Evolutionary conservation across 2,329 filamentous ascomycete genomes (phyloP).

Genomic region (Graphiopsis chlorocephala): DNA sequence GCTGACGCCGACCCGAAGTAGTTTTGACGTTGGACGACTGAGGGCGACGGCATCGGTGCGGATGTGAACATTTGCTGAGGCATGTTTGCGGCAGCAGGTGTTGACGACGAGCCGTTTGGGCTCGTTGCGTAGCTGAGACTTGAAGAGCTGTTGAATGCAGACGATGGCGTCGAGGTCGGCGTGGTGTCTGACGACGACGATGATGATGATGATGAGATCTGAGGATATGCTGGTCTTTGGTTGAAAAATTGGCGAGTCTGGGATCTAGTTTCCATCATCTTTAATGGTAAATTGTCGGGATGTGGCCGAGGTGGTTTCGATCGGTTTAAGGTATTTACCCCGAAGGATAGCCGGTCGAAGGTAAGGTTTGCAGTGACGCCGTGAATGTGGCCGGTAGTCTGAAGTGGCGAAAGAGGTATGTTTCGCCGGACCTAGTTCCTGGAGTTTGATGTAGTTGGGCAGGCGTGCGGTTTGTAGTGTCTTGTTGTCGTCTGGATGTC

Average conservation of each 20-base stretch:
- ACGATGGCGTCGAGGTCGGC: slow-evolving; percentile 30
- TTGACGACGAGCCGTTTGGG: slow-evolving; percentile 20
- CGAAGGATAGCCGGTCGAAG: slow-evolving; percentile 3
- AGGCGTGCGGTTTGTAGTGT: background rate
- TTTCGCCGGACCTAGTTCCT: background rate
- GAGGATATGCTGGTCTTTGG: slow-evolving; percentile 36
- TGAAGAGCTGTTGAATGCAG: slow-evolving; percentile 42
- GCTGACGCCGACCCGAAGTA: slow-evolving; percentile 36
- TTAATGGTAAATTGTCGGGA: background rate
- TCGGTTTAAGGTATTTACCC: background rate
- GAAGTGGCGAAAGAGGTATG: background rate
- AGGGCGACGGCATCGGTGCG: slow-evolving; percentile 35
- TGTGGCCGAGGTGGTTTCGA: background rate
- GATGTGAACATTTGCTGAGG: slow-evolving; percentile 34
- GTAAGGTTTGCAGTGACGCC: slow-evolving; percentile 12
- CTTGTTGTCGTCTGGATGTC: background rate
- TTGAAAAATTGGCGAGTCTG: slow-evolving; percentile 25
- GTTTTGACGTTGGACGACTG: slow-evolving; percentile 29
- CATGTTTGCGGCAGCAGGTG: slow-evolving; percentile 22
- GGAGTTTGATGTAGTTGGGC: background rate
- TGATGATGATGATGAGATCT: slow-evolving; percentile 22
- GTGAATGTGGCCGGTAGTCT: slow-evolving; percentile 7
- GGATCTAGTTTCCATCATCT: slow-evolving; percentile 23
- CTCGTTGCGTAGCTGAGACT: slow-evolving; percentile 41
- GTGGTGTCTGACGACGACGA: slow-evolving; percentile 15